Conservation (phyloP, 495 filamentous ascomycete species). For the Amniculicola lignicola region DNA sequence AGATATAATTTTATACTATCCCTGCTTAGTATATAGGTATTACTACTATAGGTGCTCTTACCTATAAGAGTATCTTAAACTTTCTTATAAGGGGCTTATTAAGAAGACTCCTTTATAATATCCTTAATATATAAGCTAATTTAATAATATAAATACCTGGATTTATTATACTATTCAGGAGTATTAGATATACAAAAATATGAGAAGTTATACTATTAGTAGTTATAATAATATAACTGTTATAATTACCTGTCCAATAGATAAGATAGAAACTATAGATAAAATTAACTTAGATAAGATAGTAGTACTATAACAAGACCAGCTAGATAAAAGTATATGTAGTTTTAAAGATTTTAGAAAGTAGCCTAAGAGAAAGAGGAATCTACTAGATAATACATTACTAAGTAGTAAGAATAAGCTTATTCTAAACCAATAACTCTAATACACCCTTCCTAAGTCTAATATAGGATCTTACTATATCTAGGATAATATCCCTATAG, state of each 20-base stretch:
- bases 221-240: constrained; percentile 1
- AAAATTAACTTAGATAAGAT: background rate
- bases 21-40: no score
- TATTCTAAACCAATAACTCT: background rate
- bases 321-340: background rate
- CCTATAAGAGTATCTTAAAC: no score
- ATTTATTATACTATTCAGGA: no score
- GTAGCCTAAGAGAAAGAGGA: background rate
- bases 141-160: background rate
- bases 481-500: no score
- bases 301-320: constrained; percentile 1
- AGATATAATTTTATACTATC: no score
- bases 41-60: no score
- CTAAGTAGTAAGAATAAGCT: no score
- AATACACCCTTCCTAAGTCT: constrained; percentile 1
- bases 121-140: constrained; percentile 1
- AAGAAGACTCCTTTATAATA: constrained; percentile 3
- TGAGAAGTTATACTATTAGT: no score
- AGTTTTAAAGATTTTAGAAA: constrained; percentile 3
- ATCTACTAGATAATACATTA: no score
- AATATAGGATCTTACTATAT: constrained; percentile 2
- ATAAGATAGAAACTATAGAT: constrained; percentile 1
- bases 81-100: background rate
- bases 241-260: background rate
- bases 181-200: background rate